Base-by-base conservation (phyloP, 768 basidiomycete species). In the Pleurotus salmoneostramineus region DNA sequence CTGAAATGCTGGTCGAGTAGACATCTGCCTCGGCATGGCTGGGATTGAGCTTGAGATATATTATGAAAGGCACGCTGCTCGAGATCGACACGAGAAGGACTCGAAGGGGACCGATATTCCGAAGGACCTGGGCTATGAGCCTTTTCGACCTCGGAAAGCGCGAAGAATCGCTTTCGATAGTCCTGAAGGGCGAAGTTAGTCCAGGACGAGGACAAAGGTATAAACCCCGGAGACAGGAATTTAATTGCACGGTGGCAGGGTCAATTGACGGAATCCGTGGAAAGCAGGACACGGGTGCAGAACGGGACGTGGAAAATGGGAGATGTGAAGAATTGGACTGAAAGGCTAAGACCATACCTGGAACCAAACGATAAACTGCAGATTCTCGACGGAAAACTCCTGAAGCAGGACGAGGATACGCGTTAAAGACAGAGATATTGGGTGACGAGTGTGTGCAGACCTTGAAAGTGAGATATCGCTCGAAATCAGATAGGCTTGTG, bases 341-440 rank as follows among this genome's bases (percentile, higher is more conserved):
- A 33, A 55, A 15, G 37, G 37, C 37, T n/a, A 27, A 1, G 14
- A 10, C 48, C 58, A 11, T 46, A 64, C 69, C 66, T 69, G 68
- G 40, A 65, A 74, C 73, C 73, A 74, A 47, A 74, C 67, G 47
- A 71, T 50, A 51, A 74, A 74, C 47, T 74, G 73, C 12, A 74
- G 66, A 45, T 69, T 68, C 59, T 72, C 68, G 6, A 72, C 58
- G 14, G 69, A 65, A 54, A 66, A 64, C 50, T 70, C 71, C 71
- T 72, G 52, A 42, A 14, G 36, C 6, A n/a, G n/a, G 11, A 32
- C 58, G 64, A 47, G 68, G 62, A 69, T 58, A 60, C 63, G 37
- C 62, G 63, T 10, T 65, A 56, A 32, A 64, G 65, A 50, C 57
- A 64, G 63, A 66, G 15, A 61, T 27, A 6, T 40, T 7, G 5